phyloP scores from a whole-genome alignment of 306 rosid species.

The Luffa acutangula region DNA sequence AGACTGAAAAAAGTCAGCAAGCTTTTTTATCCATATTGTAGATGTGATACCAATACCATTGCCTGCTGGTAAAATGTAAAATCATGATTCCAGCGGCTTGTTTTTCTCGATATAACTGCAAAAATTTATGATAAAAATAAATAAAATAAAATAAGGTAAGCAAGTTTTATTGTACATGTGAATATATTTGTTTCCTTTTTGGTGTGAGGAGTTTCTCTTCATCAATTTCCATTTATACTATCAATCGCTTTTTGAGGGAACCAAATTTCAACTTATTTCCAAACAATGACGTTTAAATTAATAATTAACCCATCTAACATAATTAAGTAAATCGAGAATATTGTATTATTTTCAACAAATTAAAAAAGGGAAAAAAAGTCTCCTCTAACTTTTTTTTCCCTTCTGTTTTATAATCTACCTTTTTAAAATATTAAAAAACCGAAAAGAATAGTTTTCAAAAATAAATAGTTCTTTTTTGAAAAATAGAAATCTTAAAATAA shows the following conservation, averaged over 20 bases:
- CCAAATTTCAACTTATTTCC: background rate
- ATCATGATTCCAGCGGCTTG: background rate
- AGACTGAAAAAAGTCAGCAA: background rate
- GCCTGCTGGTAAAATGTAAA: slow-evolving; percentile 4
- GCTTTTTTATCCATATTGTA: background rate
- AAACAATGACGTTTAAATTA: background rate
- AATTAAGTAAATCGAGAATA: background rate
- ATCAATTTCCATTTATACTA: background rate
- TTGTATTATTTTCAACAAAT: background rate
- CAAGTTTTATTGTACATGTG: background rate
- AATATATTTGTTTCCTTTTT: background rate
- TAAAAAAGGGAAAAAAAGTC: too few species aligned
- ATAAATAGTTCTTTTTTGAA: too few species aligned
- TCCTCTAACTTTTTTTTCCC: too few species aligned
- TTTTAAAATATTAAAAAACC: too few species aligned
- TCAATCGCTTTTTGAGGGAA: background rate
- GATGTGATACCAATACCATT: background rate
- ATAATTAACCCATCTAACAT: background rate
- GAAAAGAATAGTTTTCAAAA: too few species aligned
- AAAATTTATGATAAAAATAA: background rate
- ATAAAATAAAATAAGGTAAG: background rate
- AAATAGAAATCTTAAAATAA: too few species aligned
- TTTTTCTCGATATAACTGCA: background rate
- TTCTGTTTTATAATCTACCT: background rate
- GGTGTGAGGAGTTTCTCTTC: background rate